Conservation (phyloP, 306 rosid species). For the Ormosia emarginata region DNA sequence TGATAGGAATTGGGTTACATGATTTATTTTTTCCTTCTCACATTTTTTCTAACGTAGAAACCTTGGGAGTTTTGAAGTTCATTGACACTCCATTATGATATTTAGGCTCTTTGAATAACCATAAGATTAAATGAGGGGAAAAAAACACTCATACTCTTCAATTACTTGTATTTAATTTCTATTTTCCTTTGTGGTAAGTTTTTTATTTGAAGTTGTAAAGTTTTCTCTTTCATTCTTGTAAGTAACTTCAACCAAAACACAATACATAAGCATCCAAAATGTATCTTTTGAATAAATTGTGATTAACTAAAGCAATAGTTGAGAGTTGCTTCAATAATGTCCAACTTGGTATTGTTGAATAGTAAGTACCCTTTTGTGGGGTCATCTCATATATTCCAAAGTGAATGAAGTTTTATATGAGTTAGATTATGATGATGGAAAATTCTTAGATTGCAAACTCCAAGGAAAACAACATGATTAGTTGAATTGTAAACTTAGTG, state of each 20-base stretch:
- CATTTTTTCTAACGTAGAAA: neutral
- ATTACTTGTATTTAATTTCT: neutral
- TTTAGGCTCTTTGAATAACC: no score
- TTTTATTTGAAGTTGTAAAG: neutral
- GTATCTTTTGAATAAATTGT: constrained; percentile 11
- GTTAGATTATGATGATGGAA: neutral
- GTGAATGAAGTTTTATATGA: neutral
- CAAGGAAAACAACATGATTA: neutral
- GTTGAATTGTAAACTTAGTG: constrained; percentile 5
- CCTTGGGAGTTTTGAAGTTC: neutral
- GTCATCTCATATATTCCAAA: neutral
- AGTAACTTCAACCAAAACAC: neutral
- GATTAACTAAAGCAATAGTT: neutral
- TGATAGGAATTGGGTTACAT: neutral
- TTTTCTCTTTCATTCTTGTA: neutral
- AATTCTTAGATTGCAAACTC: neutral
- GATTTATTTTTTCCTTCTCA: no score
- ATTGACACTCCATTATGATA: neutral
- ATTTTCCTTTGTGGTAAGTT: neutral
- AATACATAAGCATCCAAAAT: constrained; percentile 15
- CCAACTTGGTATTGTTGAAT: constrained; percentile 6
- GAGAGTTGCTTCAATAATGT: neutral
- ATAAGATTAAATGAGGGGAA: no score
- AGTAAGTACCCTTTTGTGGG: neutral
- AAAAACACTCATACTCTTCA: no score